These are phyloP conservation scores for Mycena belliarum DNA, from an alignment of 768 basidiomycete genomes.

Conservation along the genomic window DNA sequence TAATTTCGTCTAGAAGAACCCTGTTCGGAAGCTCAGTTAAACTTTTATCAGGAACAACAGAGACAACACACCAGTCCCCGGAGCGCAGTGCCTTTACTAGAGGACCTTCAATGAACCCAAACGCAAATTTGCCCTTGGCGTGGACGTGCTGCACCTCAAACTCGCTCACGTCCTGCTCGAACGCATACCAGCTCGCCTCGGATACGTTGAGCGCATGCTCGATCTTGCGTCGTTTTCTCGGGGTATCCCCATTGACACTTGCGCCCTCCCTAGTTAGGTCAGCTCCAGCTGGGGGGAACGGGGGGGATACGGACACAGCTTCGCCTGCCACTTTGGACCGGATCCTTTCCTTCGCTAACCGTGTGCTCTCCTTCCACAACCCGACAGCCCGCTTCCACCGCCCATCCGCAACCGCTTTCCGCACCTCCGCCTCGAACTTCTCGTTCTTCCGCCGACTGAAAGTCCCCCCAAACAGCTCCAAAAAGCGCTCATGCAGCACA, in stretches of 20 bases:
- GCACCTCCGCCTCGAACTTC: constrained; percentile 78
- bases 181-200: constrained; percentile 62
- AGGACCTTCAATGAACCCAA: constrained; percentile 94
- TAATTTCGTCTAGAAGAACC: constrained; percentile 95
- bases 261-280: constrained; percentile 27
- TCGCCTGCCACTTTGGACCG: constrained; percentile 29
- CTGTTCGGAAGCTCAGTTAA: constrained; percentile 38
- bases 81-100: constrained; percentile 85
- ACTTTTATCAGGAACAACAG: not conserved
- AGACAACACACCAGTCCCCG: constrained; percentile 80
- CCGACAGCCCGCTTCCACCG: constrained; percentile 85
- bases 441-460: constrained; percentile 91
- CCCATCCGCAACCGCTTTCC: constrained; percentile 77
- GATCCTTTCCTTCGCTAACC: constrained; percentile 70
- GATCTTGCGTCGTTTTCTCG: constrained; percentile 73
- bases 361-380: constrained; percentile 79
- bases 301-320: constrained; percentile 2
- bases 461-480: constrained; percentile 78
- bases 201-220: constrained; percentile 47
- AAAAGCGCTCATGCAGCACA: constrained; percentile 69
- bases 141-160: constrained; percentile 91
- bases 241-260: constrained; percentile 40
- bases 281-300: not conserved
- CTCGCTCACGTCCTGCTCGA: constrained; percentile 66
- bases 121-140: constrained; percentile 87